A percentile compares a stretch with the other conserved stretches of the same genome.
Conservation (phyloP, 2,329 filamentous ascomycete genomes). For the Ophiosphaerella korrae region DNA sequence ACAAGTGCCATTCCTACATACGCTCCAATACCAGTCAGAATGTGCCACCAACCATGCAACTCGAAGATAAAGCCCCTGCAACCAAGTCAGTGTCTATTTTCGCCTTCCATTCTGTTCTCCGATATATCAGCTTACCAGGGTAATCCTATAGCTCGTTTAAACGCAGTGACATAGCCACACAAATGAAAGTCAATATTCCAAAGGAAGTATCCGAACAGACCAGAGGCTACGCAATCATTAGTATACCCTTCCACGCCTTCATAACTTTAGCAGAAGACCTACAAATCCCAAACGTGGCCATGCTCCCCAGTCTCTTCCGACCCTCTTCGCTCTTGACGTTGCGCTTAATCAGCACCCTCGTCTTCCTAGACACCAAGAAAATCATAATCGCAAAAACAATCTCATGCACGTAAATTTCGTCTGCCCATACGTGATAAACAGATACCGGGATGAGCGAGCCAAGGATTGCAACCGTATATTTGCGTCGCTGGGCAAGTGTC, state of each 20-base stretch:
- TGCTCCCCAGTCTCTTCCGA: conserved; percentile 24
- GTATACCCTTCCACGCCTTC: neutral
- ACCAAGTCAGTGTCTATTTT: too few species aligned
- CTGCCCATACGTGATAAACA: conserved; percentile 44
- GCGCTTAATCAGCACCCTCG: conserved; percentile 33
- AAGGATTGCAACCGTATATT: conserved; percentile 33
- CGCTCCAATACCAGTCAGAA: conserved; percentile 63
- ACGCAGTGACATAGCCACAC: conserved; percentile 55
- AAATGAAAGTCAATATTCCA: conserved; percentile 64
- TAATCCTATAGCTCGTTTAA: conserved; percentile 56
- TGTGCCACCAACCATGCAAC: conserved; percentile 69
- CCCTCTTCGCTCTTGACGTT: conserved; percentile 29
- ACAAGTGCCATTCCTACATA: conserved; percentile 48
- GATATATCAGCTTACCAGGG: conserved; percentile 45
- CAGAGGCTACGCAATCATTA: conserved; percentile 36
- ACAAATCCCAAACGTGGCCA: conserved; percentile 40
- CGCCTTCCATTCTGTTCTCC: too few species aligned
- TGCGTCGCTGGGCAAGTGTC: conserved; percentile 25
- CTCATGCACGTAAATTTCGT: conserved; percentile 48
- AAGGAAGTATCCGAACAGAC: conserved; percentile 58
- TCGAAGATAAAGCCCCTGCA: conserved; percentile 58
- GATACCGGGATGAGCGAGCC: conserved; percentile 40
- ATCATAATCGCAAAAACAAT: conserved; percentile 51
- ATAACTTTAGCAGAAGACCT: conserved; percentile 1
- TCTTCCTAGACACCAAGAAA: conserved; percentile 42